Conservation (phyloP, 1,284 basidiomycete species). For the Mycena sp. region DNA sequence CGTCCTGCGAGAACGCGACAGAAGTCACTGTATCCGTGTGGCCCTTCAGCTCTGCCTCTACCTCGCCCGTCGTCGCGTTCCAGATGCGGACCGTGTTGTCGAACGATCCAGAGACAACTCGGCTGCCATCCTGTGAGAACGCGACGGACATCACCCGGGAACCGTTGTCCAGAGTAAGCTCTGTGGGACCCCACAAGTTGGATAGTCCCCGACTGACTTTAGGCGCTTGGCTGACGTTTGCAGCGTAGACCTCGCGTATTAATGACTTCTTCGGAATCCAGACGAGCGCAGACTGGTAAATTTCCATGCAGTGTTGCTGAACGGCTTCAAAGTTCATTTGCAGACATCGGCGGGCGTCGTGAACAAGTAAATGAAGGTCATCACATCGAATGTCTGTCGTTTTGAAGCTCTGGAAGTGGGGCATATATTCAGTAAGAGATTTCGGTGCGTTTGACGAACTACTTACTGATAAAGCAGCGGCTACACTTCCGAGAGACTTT, state of each 20-base stretch:
- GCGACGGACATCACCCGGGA: not conserved
- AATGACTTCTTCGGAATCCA: conserved; percentile 27
- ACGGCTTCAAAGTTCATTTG: conserved; percentile 27
- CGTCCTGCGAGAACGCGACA: too few species aligned
- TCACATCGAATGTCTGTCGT: not conserved
- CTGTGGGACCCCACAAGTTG: not conserved
- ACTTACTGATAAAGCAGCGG: not conserved
- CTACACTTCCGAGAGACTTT: not conserved
- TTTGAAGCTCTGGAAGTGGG: not conserved
- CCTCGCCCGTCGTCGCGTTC: not conserved
- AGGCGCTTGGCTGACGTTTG: not conserved
- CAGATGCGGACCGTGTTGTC: too few species aligned
- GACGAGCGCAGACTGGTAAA: conserved; percentile 29
- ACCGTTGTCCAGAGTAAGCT: not conserved
- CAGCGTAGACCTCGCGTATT: conserved; percentile 19
- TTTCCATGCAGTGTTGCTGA: too few species aligned
- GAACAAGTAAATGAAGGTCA: conserved; percentile 17
- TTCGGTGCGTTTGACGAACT: not conserved
- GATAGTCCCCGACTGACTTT: not conserved
- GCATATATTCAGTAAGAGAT: not conserved
- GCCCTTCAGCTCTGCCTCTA: conserved; percentile 16
- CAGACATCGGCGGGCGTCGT: conserved; percentile 23
- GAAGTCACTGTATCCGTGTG: not conserved
- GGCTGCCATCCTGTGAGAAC: too few species aligned
- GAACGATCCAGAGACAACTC: too few species aligned